Conservation (phyloP, 495 filamentous ascomycete genomes). For the Penicillium verhagenii region DNA sequence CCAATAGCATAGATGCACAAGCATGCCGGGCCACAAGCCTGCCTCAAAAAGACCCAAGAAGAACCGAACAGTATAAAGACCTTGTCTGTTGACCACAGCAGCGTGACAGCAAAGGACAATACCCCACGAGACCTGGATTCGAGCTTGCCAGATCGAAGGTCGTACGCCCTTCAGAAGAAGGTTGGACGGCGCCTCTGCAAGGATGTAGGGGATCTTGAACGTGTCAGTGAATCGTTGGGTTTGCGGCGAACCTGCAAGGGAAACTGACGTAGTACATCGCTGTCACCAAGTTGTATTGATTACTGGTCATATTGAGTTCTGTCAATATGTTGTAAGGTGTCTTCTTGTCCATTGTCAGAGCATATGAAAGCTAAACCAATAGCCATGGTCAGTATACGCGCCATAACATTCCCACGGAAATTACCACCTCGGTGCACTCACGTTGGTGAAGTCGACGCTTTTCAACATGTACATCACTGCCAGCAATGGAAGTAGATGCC, state of each 20-base stretch:
- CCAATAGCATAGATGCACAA: constrained; percentile 44
- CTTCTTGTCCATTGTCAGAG: neutral
- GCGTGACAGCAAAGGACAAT: constrained; percentile 34
- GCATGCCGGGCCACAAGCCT: constrained; percentile 42
- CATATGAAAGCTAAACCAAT: neutral
- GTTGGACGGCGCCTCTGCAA: constrained; percentile 21
- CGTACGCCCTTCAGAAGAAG: constrained; percentile 37
- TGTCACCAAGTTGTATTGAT: constrained; percentile 2
- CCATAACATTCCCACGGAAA: too few species aligned
- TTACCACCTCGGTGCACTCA: neutral
- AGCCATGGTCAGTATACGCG: neutral
- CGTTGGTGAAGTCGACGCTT: constrained; percentile 1
- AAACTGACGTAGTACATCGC: constrained; percentile 2
- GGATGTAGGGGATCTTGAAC: neutral
- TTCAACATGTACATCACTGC: neutral
- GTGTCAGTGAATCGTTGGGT: neutral
- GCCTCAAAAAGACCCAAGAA: constrained; percentile 39
- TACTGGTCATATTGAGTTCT: neutral
- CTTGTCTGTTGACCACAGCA: constrained; percentile 34
- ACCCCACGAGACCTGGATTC: constrained; percentile 36
- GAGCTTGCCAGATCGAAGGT: constrained; percentile 39
- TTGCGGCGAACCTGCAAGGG: neutral
- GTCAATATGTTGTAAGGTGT: neutral
- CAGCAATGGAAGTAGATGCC: constrained; percentile 23
- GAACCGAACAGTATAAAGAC: constrained; percentile 34